Evolutionary conservation across 352 stramenopile genomes (phyloP), one percentile per base, ranked within the genome.

Genomic region (Phytophthora syringae): DNA sequence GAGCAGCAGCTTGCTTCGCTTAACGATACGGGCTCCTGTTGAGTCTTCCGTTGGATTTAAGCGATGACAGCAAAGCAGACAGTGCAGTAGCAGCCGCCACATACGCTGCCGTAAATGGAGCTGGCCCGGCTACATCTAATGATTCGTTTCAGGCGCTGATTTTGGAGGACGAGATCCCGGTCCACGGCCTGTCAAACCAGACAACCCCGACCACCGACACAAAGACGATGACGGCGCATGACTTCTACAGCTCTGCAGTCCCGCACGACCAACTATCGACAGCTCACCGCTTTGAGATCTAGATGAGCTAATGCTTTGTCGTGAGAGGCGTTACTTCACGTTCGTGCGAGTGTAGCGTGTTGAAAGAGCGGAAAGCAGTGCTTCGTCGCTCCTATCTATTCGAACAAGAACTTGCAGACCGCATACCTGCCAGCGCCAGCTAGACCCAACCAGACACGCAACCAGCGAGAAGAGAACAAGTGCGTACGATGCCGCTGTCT

Each of bases 211-310:
- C 49, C 16, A 66, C 52, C 2, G 54, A 70, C 39, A 52, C 48
- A 49, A 70, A 67, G n/a, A 83, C 69, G 15, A 75, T 87, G 65
- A 82, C 79, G 30, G 79, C 72, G 44, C 79, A 85, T 28, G 79
- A 87, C 25, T 87, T 87, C 34, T 87, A 87, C 66, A 87, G 72
- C 61, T 56, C 52, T 22, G 37, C 75, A 57, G 60, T 83, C 15
- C 64, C 76, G 22, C 69, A 83, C 43, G 76, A 83, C 54, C 55
- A 83, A 37, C 60, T 87, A 37, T 72, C 71, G 45, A 54, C 64
- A 20, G 67, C 72, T n/a, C 67, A 84, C 42, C 73, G 72, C 48
- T 87, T 85, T 70, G 79, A 87, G 49, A 87, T 87, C 49, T 87
- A 77, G 75, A 64, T 22, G 53, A 58, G 52, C 40, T 43, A 30